Base-by-base conservation (phyloP, 2,329 filamentous ascomycete species). In the Botrytis hyacinthi region DNA sequence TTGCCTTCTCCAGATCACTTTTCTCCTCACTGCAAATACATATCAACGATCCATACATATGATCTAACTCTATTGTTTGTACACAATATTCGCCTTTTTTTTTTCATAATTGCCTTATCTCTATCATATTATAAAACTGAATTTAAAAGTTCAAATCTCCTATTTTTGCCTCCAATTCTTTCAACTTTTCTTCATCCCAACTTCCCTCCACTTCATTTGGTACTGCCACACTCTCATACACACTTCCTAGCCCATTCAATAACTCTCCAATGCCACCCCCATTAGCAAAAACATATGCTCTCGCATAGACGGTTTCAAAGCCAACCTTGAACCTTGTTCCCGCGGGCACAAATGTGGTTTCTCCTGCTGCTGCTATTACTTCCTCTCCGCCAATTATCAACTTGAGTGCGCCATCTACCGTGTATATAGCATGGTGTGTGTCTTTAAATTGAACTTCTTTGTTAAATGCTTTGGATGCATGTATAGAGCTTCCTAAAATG, bases 341-440 rank as follows among this genome's bases (percentile, higher is more conserved):
- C 35, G 76, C 75, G 26, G 78, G 78, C 9, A 80, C 71, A 66
- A 79, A 80, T 9, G 73, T 74, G 37, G 77, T 79, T 72, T 79
- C 78, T 32, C 75, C 75, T 22, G 60, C 71, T 26, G 75, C 73
- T 32, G 74, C 74, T 54, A 37, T 54, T 1, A 73, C 71, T 40
- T 74, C 73, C 8, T 79, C 78, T 1, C 78, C 83, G 73, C 81
- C 80, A 42, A 87, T 72, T 51, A 78, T 80, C 7, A 88, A 82
- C 26, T 79, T 80, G 7, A 87, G 76, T 0, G 81, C 75, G 0
- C 87, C 87, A 73, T 88, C 86, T 60, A 83, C 80, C 0, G 87
- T 82, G 71, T 82, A 83, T 65, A 89, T 82, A 70, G 86, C 87
- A 78, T 89, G 87, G 75, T 88, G 87, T 1, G 86, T 85, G 0